These are phyloP conservation scores for Piloderma croceum DNA, from an alignment of 768 basidiomycete genomes.

Conservation along the genomic window DNA sequence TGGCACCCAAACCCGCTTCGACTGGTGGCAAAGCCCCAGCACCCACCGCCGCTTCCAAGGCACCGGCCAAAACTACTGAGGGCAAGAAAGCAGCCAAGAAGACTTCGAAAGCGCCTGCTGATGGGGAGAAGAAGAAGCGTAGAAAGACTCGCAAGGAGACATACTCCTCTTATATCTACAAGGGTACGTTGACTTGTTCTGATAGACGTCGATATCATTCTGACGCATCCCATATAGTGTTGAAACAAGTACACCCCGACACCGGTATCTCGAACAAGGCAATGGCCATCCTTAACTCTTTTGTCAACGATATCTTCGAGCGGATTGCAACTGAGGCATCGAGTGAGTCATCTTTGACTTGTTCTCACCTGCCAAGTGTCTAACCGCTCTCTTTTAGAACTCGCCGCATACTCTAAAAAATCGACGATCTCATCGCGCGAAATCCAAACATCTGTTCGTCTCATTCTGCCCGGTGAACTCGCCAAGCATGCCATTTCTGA, in stretches of 20 bases:
- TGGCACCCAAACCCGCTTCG: slow-evolving; percentile 30
- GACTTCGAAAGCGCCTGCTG: slow-evolving; percentile 47
- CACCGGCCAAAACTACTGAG: slow-evolving; percentile 37
- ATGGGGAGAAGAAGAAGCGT: slow-evolving; percentile 82
- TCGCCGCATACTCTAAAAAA: slow-evolving; percentile 97
- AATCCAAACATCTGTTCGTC: slow-evolving; percentile 93
- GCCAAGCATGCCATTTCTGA: slow-evolving; percentile 99
- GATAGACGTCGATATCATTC: slow-evolving; percentile 3
- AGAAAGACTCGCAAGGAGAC: slow-evolving; percentile 89
- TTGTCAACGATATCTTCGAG: slow-evolving; percentile 93
- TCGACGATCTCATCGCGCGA: slow-evolving; percentile 98
- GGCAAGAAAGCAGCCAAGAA: slow-evolving; percentile 46
- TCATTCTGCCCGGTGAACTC: slow-evolving; percentile 95
- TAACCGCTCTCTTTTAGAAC: slow-evolving; percentile 46
- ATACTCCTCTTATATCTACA: slow-evolving; percentile 93
- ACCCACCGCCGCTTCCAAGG: slow-evolving; percentile 43
- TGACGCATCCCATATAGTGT: slow-evolving; percentile 41
- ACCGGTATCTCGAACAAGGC: slow-evolving; percentile 99
- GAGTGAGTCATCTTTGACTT: slow-evolving; percentile 44
- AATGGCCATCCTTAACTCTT: slow-evolving; percentile 88
- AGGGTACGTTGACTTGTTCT: slow-evolving; percentile 44
- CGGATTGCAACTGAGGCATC: slow-evolving; percentile 87
- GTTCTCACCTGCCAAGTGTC: neutral
- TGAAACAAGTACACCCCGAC: slow-evolving; percentile 97
- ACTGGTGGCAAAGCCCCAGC: slow-evolving; percentile 38